Base-by-base conservation (phyloP, 768 basidiomycete genomes). In the Lepiota subincarnata region DNA sequence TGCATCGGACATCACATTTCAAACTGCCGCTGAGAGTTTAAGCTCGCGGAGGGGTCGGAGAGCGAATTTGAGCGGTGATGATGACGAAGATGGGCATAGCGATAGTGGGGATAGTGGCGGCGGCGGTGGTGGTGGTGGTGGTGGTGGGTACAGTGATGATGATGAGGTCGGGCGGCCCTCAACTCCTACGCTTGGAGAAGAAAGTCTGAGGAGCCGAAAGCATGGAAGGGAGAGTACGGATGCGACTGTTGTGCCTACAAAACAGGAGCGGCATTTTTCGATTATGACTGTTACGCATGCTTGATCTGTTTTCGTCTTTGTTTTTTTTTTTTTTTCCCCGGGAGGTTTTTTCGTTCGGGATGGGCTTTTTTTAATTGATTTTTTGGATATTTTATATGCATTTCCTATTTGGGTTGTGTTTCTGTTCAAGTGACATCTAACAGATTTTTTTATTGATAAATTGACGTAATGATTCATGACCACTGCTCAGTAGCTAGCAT, bases 171-270 rank as follows among this genome's bases (percentile, higher is more conserved):
- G 22, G 24, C 41, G 57, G 10, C 56, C 57, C 7, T 48, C 56
- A 8, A 64, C 59, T 20, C 61, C 61, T 11, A 57, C 50, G 42
- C 18, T 59, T 16, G 53, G 58, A 16, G 57, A 47, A 13, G 26
- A 53, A 40, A 13, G 18, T 26, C 31, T 31, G 31, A 31, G 31
- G 24, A 54, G 7, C n/a, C 12, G 31, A 14, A 31, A 22, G 45
- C 60, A 62, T 50, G 48, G 19, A 16, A 31, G 55, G 13, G 62
- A 66, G 47, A 39, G 49, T 8, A 62, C 62, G 5, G 61, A 63
- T 60, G 55, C 55, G 11, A 63, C 62, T 37, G 44, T 63, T 12
- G 48, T 57, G 16, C 31, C 49, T 19, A 35, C 50, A 2, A 50
- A 26, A 18, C 48, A 50, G 50, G 31, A 51, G 26, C 31, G 31